These are phyloP conservation scores for Calonectria pseudoreteaudii DNA, from an alignment of 2,329 filamentous ascomycete genomes.

Conservation along the genomic window DNA sequence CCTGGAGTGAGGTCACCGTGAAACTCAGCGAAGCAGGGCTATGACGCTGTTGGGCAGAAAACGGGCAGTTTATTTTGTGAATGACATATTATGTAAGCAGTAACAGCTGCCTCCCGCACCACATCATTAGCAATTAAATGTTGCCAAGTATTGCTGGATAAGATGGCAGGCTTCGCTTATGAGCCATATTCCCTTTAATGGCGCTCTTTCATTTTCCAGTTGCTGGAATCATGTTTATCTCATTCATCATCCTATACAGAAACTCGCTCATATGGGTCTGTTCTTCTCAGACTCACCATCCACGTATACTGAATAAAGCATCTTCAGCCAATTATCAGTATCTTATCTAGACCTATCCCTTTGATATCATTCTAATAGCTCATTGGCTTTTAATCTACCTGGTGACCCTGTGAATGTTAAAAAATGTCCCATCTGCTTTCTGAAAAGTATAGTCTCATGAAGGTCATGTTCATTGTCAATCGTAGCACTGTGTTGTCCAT, in stretches of 20 bases:
- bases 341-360: neutral
- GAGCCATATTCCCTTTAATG: neutral
- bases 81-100: slow-evolving; percentile 36
- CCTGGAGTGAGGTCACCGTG: neutral
- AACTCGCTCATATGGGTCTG: neutral
- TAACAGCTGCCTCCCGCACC: neutral
- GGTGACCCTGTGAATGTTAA: neutral
- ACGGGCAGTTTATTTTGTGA: slow-evolving; percentile 40
- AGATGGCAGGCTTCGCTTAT: neutral
- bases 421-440: neutral
- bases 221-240: neutral
- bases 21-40: slow-evolving; percentile 6
- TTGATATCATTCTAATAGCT: too few species aligned
- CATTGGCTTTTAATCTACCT: neutral
- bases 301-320: neutral
- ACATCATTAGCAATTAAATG: neutral
- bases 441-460: neutral
- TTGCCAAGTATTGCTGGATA: neutral
- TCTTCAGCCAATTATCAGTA: neutral
- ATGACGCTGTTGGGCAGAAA: slow-evolving; percentile 13
- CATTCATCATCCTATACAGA: neutral
- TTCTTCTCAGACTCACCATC: neutral
- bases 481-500: neutral
- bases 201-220: neutral
- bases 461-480: neutral